phyloP scores from a whole-genome alignment of 2,329 filamentous ascomycete species.

The Penicillium sp. region DNA sequence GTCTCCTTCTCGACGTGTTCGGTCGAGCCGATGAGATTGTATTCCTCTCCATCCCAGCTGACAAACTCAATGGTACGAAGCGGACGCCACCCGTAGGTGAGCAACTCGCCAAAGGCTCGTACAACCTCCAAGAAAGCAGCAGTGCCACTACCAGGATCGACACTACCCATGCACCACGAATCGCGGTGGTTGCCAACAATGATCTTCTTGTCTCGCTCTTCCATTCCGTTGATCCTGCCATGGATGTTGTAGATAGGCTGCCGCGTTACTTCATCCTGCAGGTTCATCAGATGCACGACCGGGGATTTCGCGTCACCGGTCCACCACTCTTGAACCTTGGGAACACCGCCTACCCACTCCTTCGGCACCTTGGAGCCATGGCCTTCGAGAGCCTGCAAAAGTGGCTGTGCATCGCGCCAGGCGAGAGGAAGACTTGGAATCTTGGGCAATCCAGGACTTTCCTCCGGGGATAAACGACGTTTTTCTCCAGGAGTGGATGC shows the following conservation, averaged over 20 bases:
- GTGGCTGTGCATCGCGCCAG: conserved; percentile 79
- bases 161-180: conserved; percentile 83
- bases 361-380: conserved; percentile 65
- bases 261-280: conserved; percentile 76
- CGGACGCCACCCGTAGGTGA: conserved; percentile 77
- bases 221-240: conserved; percentile 76
- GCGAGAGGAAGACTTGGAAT: conserved; percentile 89
- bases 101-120: conserved; percentile 75
- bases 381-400: conserved; percentile 72
- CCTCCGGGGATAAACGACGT: conserved; percentile 63
- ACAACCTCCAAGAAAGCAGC: conserved; percentile 88
- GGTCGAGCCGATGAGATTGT: conserved; percentile 89
- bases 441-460: conserved; percentile 68
- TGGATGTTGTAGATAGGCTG: conserved; percentile 92
- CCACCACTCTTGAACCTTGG: conserved; percentile 75
- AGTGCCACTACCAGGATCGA: conserved; percentile 81
- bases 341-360: conserved; percentile 73
- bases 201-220: conserved; percentile 76
- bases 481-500: conserved; percentile 51
- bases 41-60: conserved; percentile 92
- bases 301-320: conserved; percentile 73
- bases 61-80: conserved; percentile 94
- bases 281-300: conserved; percentile 74
- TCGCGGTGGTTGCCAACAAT: conserved; percentile 93
- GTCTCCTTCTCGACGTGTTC: conserved; percentile 88